phyloP scores from a whole-genome alignment of 2,329 filamentous ascomycete genomes.

The Exophiala aquamarina region DNA sequence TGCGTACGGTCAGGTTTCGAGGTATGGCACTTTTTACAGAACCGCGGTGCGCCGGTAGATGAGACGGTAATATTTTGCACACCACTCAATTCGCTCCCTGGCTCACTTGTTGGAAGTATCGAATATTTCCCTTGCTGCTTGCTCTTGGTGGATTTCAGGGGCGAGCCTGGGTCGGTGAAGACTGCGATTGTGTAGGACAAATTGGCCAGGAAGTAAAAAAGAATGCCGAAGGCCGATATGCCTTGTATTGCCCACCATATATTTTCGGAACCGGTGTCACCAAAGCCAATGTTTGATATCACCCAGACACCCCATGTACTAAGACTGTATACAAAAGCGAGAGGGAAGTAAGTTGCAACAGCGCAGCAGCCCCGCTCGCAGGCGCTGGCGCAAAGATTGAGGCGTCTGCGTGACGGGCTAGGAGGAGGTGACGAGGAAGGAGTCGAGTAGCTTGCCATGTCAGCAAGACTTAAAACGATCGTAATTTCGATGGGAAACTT shows the following conservation, averaged over 20 bases:
- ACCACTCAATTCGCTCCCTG: constrained; percentile 39
- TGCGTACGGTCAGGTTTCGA: constrained; percentile 94
- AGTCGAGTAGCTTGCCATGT: constrained; percentile 29
- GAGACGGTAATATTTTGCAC: constrained; percentile 87
- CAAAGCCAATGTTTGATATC: constrained; percentile 66
- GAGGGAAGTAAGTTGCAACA: constrained; percentile 77
- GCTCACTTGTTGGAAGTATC: constrained; percentile 72
- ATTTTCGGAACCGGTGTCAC: constrained; percentile 14
- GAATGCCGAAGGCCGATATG: constrained; percentile 63
- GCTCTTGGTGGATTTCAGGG: constrained; percentile 36
- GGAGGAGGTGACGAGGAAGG: constrained; percentile 39
- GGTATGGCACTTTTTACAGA: constrained; percentile 96
- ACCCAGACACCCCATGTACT: constrained; percentile 96
- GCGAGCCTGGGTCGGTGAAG: constrained; percentile 82
- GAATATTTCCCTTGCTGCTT: constrained; percentile 59
- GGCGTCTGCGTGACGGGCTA: constrained; percentile 41
- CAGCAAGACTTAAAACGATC: neutral
- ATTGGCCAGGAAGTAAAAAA: constrained; percentile 77
- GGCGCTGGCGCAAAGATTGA: constrained; percentile 42
- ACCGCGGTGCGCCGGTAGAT: constrained; percentile 79
- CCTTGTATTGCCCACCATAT: constrained; percentile 22
- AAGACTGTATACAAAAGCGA: constrained; percentile 82
- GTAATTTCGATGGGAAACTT: neutral
- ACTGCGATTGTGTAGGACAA: constrained; percentile 90
- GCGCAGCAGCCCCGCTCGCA: constrained; percentile 83